Evolutionary conservation across 2,329 filamentous ascomycete species (phyloP).

Genomic region (Penicillium sclerotigenum): DNA sequence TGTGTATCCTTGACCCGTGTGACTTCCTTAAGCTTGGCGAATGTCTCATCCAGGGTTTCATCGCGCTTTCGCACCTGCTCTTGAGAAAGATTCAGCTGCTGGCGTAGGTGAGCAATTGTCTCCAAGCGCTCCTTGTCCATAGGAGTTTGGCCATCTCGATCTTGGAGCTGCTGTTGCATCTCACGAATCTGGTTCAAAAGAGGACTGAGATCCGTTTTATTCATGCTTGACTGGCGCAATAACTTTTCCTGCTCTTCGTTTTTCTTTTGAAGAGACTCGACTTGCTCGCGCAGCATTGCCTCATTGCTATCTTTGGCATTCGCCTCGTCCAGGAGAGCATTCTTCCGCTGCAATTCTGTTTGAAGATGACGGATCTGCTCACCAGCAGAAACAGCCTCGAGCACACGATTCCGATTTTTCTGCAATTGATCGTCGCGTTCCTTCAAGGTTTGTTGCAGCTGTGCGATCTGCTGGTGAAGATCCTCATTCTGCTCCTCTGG

Average conservation of each 20-base stretch:
- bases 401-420: slow-evolving; percentile 29
- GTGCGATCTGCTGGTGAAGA: slow-evolving; percentile 32
- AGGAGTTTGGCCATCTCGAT: slow-evolving; percentile 18
- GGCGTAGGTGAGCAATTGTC: slow-evolving; percentile 32
- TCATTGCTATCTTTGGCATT: slow-evolving; percentile 25
- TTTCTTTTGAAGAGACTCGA: slow-evolving; percentile 29
- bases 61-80: slow-evolving; percentile 38
- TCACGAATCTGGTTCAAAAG: slow-evolving; percentile 33
- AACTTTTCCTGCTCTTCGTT: slow-evolving; percentile 26
- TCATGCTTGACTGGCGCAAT: slow-evolving; percentile 23
- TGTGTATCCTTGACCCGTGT: slow-evolving; percentile 34
- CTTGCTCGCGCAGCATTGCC: slow-evolving; percentile 28
- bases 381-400: slow-evolving; percentile 36
- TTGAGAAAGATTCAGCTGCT: slow-evolving; percentile 32
- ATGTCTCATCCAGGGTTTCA: slow-evolving; percentile 33
- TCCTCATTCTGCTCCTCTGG: slow-evolving; percentile 20
- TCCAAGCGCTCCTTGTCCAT: slow-evolving; percentile 31
- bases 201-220: slow-evolving; percentile 19
- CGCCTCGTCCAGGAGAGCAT: slow-evolving; percentile 28
- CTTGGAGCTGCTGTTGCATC: slow-evolving; percentile 33
- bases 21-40: slow-evolving; percentile 33
- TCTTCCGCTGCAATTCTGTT: slow-evolving; percentile 35
- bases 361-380: slow-evolving; percentile 42
- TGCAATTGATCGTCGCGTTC: slow-evolving; percentile 37
- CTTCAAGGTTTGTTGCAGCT: slow-evolving; percentile 31